Base-by-base conservation (phyloP, 2,329 filamentous ascomycete genomes). In the Cercospora janseana region DNA sequence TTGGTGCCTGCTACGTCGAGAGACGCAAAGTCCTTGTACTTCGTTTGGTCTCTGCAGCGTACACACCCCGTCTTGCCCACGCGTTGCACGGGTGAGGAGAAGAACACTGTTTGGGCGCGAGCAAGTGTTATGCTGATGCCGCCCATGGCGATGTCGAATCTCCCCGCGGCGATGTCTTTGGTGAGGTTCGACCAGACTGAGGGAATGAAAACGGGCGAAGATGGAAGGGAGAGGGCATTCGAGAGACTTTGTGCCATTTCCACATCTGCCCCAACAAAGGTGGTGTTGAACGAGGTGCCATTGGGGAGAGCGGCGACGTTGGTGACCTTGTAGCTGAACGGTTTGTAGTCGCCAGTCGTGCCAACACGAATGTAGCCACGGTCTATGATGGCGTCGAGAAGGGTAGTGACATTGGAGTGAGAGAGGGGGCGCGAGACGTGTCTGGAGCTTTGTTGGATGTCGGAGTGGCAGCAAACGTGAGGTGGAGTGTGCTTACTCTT, bases 161-260 rank as follows among this genome's bases (percentile, higher is more conserved):
- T 34, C 16, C 35, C 15, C 16, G 43, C 43, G 16, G 28, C 13
- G 5, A 46, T 35, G 43, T 46, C 43, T 21, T 4, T 35, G 18
- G 28, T 46, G 4, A 46, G 28, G 13, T 46, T 46, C 18, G 28
- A 4, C 43, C 43, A 46, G 43, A 34, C 16, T 4, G 43, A 46
- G 12, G 43, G 43, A 20, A 46, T 20, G 10, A 35, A 37, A 29
- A 46, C 29, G 4, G 43, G 43, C 3, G 43, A 13, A 9, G 28
- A 20, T 4, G 43, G 43, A n/a, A 46, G 43, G 28, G 28, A 35
- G 5, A 46, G 28, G 27, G 43, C 43, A 21, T 46, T 46, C 28
- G 43, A 46, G n/a, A 46, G 43, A 10, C 28, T 18, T 23, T 46
- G 43, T n/a, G 43, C 43, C 43, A 46, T 46, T 27, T 46, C 43